These are phyloP conservation scores for Cordyceps pruinosa DNA, from an alignment of 2,329 filamentous ascomycete genomes.

Conservation along the genomic window DNA sequence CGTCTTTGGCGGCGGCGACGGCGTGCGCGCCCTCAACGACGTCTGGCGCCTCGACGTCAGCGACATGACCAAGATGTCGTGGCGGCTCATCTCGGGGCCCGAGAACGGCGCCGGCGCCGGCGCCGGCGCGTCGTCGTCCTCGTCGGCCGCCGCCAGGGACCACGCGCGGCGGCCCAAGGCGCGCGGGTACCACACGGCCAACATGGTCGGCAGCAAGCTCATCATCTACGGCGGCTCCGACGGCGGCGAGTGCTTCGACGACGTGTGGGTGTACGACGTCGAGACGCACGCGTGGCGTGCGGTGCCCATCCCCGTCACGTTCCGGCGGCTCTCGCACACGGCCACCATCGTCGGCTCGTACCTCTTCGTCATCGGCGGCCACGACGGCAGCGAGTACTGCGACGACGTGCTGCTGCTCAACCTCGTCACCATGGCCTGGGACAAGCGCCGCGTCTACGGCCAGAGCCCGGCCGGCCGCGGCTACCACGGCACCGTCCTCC, in stretches of 20 bases:
- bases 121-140: constrained; percentile 20
- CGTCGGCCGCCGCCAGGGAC: constrained; percentile 13
- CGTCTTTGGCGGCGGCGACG: constrained; percentile 65
- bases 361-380: constrained; percentile 62
- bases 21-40: constrained; percentile 62
- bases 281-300: constrained; percentile 53
- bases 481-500: constrained; percentile 59
- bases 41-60: constrained; percentile 66
- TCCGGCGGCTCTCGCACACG: constrained; percentile 59
- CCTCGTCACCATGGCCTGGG: constrained; percentile 69
- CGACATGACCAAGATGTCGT: constrained; percentile 60
- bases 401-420: constrained; percentile 64
- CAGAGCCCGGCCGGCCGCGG: constrained; percentile 55
- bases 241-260: constrained; percentile 64
- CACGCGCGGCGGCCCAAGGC: constrained; percentile 48
- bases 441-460: constrained; percentile 58
- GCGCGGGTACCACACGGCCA: constrained; percentile 64
- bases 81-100: constrained; percentile 54
- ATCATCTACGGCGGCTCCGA: constrained; percentile 66
- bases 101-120: constrained; percentile 17
- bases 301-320: constrained; percentile 54
- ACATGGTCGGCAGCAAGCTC: constrained; percentile 65
- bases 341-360: constrained; percentile 64
- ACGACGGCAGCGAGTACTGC: constrained; percentile 63
- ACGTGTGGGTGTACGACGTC: constrained; percentile 67